Percentiles rank a stretch among this genome's conserved stretches.
phyloP scores from a whole-genome alignment of 139 green algal genomes.

The Choricystis sp. region DNA sequence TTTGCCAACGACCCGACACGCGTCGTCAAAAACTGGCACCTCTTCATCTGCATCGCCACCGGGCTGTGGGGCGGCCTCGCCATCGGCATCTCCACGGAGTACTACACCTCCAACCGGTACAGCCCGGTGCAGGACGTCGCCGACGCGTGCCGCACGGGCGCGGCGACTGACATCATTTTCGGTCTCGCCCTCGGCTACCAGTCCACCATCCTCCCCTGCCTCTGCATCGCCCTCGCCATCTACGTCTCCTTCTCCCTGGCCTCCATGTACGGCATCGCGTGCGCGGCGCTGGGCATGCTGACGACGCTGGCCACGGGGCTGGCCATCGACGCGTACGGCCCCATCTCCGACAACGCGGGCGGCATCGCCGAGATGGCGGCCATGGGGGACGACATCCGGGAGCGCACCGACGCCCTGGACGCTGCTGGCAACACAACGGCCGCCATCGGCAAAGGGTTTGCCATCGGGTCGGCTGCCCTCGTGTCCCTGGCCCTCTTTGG shows the following conservation, averaged over 20 bases:
- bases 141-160: conserved; percentile 84
- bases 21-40: conserved; percentile 72
- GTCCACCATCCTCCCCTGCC: conserved; percentile 78
- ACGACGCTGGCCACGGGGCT: conserved; percentile 81
- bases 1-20: conserved; percentile 35
- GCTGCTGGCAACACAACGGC: conserved; percentile 96
- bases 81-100: conserved; percentile 93
- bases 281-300: conserved; percentile 91
- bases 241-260: conserved; percentile 67
- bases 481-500: conserved; percentile 96
- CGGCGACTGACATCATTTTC: conserved; percentile 97
- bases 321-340: conserved; percentile 92
- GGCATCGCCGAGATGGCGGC: conserved; percentile 96
- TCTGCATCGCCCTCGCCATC: conserved; percentile 78
- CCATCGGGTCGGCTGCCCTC: conserved; percentile 91
- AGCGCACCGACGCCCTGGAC: conserved; percentile 92
- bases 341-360: conserved; percentile 90
- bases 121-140: conserved; percentile 65
- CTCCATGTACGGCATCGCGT: conserved; percentile 91
- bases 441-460: conserved; percentile 96
- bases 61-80: conserved; percentile 92
- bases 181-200: conserved; percentile 96
- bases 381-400: conserved; percentile 93
- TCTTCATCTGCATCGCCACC: conserved; percentile 80
- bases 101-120: conserved; percentile 91